These are phyloP conservation scores for Anaeromyces robustus DNA, from an alignment of 192 early-diverging fungal genomes.

Conservation along the genomic window DNA sequence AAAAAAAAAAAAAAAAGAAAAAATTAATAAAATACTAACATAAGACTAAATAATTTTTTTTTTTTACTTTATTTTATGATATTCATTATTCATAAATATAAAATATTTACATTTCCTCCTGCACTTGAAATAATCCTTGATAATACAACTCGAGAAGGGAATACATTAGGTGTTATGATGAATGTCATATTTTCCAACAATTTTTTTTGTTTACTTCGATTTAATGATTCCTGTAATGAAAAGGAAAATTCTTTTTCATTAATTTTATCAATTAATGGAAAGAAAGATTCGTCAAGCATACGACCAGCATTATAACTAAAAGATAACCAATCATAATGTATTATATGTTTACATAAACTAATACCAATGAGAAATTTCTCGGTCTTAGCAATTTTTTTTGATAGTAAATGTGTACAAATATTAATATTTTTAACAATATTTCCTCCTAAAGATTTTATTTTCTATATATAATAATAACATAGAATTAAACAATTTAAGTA, in stretches of 20 bases:
- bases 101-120: not conserved
- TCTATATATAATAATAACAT: slow-evolving; percentile 12
- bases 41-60: too few relatives aligned
- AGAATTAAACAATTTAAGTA: too few relatives aligned
- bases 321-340: slow-evolving; percentile 10
- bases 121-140: not conserved
- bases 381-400: slow-evolving; percentile 31
- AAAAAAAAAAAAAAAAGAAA: too few relatives aligned
- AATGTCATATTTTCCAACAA: not conserved
- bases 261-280: not conserved
- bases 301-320: slow-evolving; percentile 1
- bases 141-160: not conserved
- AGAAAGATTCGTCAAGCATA: not conserved
- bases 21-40: too few relatives aligned
- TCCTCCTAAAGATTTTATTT: slow-evolving; percentile 30
- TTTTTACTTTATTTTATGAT: too few relatives aligned
- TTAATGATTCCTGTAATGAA: not conserved
- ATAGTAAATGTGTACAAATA: slow-evolving; percentile 38
- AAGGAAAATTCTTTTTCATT: not conserved
- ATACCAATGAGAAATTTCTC: slow-evolving; percentile 27
- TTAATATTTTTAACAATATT: slow-evolving; percentile 23
- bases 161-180: not conserved
- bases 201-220: not conserved
- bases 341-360: slow-evolving; percentile 6
- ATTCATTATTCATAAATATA: too few relatives aligned